phyloP scores from a whole-genome alignment of 108 stramenopile genomes.

The Stephanodiscus minutulus region DNA sequence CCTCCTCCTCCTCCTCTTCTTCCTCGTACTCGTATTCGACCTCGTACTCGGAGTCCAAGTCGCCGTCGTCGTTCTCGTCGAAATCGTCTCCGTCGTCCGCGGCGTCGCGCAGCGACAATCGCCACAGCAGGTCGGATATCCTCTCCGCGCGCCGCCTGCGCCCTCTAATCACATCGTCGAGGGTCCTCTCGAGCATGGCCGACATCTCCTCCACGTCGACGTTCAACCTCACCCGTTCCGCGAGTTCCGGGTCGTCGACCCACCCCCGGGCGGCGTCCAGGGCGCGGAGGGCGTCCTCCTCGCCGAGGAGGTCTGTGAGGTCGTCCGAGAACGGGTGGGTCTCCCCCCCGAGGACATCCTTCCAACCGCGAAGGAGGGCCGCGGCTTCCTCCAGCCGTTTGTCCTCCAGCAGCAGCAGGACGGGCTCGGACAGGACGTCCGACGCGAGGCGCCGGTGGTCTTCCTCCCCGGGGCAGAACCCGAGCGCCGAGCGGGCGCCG shows the following conservation, averaged over 20 bases:
- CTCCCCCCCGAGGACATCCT: conserved; percentile 7
- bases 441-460: conserved; percentile 17
- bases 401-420: conserved; percentile 26
- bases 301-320: conserved; percentile 29
- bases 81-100: neutral
- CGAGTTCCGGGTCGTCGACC: conserved; percentile 20
- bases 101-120: conserved; percentile 2
- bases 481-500: conserved; percentile 29
- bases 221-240: conserved; percentile 12
- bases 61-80: conserved; percentile 29
- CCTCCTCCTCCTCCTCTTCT: conserved; percentile 25
- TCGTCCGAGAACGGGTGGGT: conserved; percentile 2
- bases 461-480: conserved; percentile 12
- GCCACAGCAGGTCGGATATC: conserved; percentile 15
- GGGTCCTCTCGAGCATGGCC: conserved; percentile 22
- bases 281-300: conserved; percentile 26
- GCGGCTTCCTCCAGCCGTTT: conserved; percentile 35
- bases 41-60: conserved; percentile 28
- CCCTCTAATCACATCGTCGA: conserved; percentile 19
- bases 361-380: conserved; percentile 31
- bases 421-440: conserved; percentile 30
- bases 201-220: conserved; percentile 31
- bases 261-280: conserved; percentile 36
- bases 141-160: conserved; percentile 19
- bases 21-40: conserved; percentile 22